A percentile compares a stretch with the other conserved stretches of the same genome.
phyloP scores from a whole-genome alignment of 75 land plant genomes.

The Sequoiadendron giganteum region DNA sequence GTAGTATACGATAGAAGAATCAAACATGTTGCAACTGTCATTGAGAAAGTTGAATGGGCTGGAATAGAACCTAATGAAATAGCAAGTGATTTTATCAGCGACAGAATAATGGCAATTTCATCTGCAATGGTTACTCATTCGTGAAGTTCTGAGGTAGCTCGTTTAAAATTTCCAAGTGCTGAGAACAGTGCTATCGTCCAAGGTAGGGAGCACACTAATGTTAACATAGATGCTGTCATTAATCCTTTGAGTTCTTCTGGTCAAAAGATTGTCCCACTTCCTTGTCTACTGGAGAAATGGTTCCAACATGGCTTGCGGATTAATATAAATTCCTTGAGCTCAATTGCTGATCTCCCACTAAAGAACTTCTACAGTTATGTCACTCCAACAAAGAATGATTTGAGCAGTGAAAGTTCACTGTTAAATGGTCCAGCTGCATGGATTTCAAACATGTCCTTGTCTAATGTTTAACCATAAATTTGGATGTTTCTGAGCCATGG shows the following conservation, averaged over 20 bases:
- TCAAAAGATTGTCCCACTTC: slow-evolving; percentile 82
- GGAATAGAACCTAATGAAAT: too few species aligned
- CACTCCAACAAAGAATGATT: slow-evolving; percentile 79
- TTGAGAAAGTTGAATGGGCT: too few species aligned
- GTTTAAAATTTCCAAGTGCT: too few species aligned
- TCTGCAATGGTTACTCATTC: too few species aligned
- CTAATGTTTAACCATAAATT: slow-evolving; percentile 96
- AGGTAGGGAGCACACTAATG: slow-evolving; percentile 51
- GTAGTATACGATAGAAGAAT: too few species aligned
- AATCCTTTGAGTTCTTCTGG: slow-evolving; percentile 88
- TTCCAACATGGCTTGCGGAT: slow-evolving; percentile 89
- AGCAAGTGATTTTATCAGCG: too few species aligned
- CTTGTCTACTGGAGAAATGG: slow-evolving; percentile 63
- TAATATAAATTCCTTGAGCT: slow-evolving; percentile 84
- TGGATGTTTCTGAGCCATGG: slow-evolving; percentile 99
- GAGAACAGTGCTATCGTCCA: slow-evolving; percentile 61
- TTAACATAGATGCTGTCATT: slow-evolving; percentile 95
- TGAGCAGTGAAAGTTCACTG: slow-evolving; percentile 51
- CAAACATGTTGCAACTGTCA: too few species aligned
- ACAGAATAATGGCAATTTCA: too few species aligned
- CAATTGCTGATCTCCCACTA: slow-evolving; percentile 84
- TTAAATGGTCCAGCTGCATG: slow-evolving; percentile 77
- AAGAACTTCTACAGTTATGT: slow-evolving; percentile 98
- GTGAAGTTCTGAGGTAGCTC: too few species aligned
- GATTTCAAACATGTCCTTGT: slow-evolving; percentile 88